Conservation (phyloP, 495 filamentous ascomycete genomes). For the Collariella sp. region DNA sequence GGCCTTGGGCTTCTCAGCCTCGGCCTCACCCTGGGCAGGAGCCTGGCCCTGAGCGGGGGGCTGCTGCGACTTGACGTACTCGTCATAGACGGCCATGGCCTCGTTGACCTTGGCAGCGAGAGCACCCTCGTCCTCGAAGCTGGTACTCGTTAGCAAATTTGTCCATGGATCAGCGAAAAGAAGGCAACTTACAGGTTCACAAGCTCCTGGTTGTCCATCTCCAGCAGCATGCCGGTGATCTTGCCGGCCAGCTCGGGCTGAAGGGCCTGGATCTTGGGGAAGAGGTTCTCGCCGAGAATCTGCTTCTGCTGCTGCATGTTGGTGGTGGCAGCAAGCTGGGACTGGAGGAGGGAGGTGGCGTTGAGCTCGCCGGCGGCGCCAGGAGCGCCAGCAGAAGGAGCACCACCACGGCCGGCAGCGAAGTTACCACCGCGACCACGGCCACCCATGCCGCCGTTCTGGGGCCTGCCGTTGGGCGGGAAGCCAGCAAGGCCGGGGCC, state of each 20-base stretch:
- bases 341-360: constrained; percentile 37
- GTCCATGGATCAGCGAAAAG: neutral
- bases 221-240: constrained; percentile 98
- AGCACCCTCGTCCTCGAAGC: constrained; percentile 81
- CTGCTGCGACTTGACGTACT: constrained; percentile 82
- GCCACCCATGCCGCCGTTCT: constrained; percentile 34
- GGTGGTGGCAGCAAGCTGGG: constrained; percentile 41
- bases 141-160: constrained; percentile 35
- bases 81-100: constrained; percentile 92
- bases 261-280: constrained; percentile 91
- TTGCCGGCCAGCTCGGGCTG: constrained; percentile 95
- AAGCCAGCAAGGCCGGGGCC: constrained; percentile 60
- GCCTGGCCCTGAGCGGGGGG: constrained; percentile 1
- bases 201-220: constrained; percentile 96
- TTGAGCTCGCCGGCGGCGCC: constrained; percentile 30
- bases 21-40: constrained; percentile 25
- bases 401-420: constrained; percentile 50
- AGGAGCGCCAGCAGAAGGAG: constrained; percentile 15
- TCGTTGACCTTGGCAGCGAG: constrained; percentile 93
- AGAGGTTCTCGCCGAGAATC: constrained; percentile 91
- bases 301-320: constrained; percentile 84
- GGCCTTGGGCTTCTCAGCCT: constrained; percentile 39
- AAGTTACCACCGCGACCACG: constrained; percentile 33
- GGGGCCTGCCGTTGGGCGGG: constrained; percentile 42
- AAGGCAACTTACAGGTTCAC: constrained; percentile 76